Evolutionary conservation across 2,329 filamentous ascomycete genomes (phyloP), one percentile per base, ranked within the genome.

Genomic region (Dactylellina leptospora): DNA sequence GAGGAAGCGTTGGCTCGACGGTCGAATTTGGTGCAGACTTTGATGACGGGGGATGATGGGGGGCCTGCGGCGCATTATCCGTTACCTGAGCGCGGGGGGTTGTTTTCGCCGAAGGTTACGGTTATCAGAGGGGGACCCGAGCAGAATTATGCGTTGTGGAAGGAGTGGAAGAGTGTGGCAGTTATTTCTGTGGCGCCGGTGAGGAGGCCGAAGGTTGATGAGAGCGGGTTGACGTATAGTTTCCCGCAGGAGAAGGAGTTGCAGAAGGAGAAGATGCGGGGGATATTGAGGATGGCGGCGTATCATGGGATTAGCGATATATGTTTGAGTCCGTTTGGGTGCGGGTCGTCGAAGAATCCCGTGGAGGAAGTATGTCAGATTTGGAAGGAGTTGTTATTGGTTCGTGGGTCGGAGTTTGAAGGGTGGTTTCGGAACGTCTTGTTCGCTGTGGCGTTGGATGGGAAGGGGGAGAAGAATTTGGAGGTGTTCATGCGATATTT

Each of bases 151-250:
- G 83, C 86, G 74, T 81, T 83, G 60, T 83, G 87, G 73, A 58
- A 73, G 22, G 64, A 75, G 1, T 76, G 75, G 74, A 74, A 72
- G 2, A 55, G 68, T 1, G 64, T 77, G 5, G 69, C 89, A 8
- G 87, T 92, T n/a, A 85, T 92, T 62, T 91, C 88, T 1, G 87
- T 92, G 18, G 85, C 88, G 20, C 89, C 90, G 8, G 86, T 88
- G 5, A 85, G 88, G 22, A 86, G 89, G 80, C 90, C 90, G 16
- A 92, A 91, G 79, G 84, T 92, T 38, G 87, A 87, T 76, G 85
- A 87, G 69, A 82, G 83, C 51, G 87, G 87, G n/a, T 83, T 82
- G 72, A 86, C 85, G 74, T 92, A 91, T 79, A 89, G 88, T 0
- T 92, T 93, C 79, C 82, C 83, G 2, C 83, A 88, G 76, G 90